Evolutionary conservation across 2,329 filamentous ascomycete species (phyloP).

Genomic region (Cadophora sp.): DNA sequence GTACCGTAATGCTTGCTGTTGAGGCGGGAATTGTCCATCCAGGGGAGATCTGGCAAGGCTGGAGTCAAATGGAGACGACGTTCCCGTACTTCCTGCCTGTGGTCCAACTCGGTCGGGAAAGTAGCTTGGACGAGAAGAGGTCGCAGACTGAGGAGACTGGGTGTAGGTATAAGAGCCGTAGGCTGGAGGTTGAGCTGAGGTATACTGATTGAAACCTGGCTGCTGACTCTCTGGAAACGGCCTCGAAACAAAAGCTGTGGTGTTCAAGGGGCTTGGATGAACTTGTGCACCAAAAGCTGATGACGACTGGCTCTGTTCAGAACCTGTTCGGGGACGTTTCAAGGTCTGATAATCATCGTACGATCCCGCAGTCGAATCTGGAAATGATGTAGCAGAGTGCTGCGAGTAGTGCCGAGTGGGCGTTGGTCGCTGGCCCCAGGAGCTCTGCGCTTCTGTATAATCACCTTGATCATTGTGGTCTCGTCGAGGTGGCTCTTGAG

Average conservation of each 20-base stretch:
- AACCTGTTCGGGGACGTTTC: conserved; percentile 16
- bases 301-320: neutral
- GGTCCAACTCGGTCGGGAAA: neutral
- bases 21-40: conserved; percentile 10
- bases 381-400: neutral
- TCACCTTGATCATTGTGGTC: neutral
- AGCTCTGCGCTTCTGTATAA: neutral
- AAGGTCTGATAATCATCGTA: conserved; percentile 13
- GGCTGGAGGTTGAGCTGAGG: neutral
- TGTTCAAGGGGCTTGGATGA: neutral
- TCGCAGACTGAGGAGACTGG: conserved; percentile 10
- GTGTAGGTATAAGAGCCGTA: conserved; percentile 1
- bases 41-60: conserved; percentile 1
- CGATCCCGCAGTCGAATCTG: neutral
- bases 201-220: neutral
- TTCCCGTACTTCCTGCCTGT: neutral
- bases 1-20: neutral
- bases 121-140: conserved; percentile 1
- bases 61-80: conserved; percentile 7
- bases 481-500: neutral
- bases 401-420: conserved; percentile 10
- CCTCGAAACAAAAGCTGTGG: neutral
- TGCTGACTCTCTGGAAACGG: conserved; percentile 6
- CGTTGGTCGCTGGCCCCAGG: conserved; percentile 2
- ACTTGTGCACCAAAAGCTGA: neutral